Conservation (phyloP, 306 rosid species). For the Bauhinia variegata region DNA sequence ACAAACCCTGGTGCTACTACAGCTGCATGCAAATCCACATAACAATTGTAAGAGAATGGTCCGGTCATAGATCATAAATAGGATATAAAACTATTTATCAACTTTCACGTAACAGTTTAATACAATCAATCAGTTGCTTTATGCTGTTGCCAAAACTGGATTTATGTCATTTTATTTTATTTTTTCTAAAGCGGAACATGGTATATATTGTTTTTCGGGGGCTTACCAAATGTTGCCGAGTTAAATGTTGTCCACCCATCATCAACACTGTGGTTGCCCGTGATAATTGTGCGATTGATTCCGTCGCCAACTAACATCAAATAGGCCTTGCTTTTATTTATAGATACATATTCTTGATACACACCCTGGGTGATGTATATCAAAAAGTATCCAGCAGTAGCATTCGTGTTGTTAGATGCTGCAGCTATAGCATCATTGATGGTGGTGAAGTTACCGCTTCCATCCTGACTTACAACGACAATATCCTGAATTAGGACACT, state of each 20-base stretch:
- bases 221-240: constrained; percentile 73
- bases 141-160: no score
- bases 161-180: no score
- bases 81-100: no score
- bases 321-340: constrained; percentile 60
- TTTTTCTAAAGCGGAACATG: no score
- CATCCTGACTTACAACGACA: constrained; percentile 67
- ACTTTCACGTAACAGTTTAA: no score
- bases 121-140: no score
- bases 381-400: constrained; percentile 58
- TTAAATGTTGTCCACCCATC: constrained; percentile 81
- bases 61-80: no score
- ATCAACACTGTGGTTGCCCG: constrained; percentile 67
- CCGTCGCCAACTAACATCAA: constrained; percentile 85
- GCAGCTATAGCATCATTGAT: constrained; percentile 67
- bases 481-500: constrained; percentile 53
- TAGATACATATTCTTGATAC: constrained; percentile 72
- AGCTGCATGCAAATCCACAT: constrained; percentile 52
- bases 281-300: constrained; percentile 64
- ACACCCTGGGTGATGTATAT: constrained; percentile 62
- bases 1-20: constrained; percentile 74
- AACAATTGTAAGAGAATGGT: background rate
- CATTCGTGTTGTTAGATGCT: constrained; percentile 62
- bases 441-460: constrained; percentile 66
- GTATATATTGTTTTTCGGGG: background rate